Evolutionary conservation across 495 filamentous ascomycete genomes (phyloP), one percentile per base, ranked within the genome.

Genomic region (Penicillium fimorum): DNA sequence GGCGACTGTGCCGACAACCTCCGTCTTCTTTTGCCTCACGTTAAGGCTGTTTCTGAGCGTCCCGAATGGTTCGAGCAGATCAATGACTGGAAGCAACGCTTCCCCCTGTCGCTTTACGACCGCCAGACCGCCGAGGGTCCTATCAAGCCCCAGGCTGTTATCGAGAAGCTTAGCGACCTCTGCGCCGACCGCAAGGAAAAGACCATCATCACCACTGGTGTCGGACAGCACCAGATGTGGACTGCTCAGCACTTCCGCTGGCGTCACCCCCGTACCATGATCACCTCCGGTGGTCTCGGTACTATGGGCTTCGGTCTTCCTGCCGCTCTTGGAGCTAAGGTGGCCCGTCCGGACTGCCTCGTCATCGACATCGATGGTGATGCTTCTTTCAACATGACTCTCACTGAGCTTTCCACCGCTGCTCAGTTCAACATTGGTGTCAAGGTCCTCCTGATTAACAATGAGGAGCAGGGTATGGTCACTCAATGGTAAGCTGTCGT

Each of bases 141-240:
- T 56, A 96, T 96, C 77, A 96, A 96, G 76, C 93, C 93, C 3
- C 93, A 97, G 74, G 79, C 83, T 29, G 79, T 97, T 49, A 91
- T 97, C 53, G 84, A 92, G 70, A 89, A 88, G 66, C 82, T 97
- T 32, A 90, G 84, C 67, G 81, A 87, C 17, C 75, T 94, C 37
- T 92, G 88, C 2, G 85, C 82, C 1, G 56, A 83, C 61, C 83
- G 83, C 51, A 95, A 96, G 70, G 76, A 92, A 4, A 75, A 84
- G 57, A 95, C 90, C 17, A 84, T 95, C 69, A 94, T 97, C 68
- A 74, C 91, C 11, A 97, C 93, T 3, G 93, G 92, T 65, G 93
- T 96, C 38, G 92, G 93, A 40, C 93, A 97, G 70, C 93, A 97
- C 73, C 93, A 97, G 75, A 96, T 97, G 94, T 96, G 93, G 93